These are phyloP conservation scores for Kwoniella shivajii DNA, from an alignment of 1,284 basidiomycete genomes.

Conservation along the genomic window DNA sequence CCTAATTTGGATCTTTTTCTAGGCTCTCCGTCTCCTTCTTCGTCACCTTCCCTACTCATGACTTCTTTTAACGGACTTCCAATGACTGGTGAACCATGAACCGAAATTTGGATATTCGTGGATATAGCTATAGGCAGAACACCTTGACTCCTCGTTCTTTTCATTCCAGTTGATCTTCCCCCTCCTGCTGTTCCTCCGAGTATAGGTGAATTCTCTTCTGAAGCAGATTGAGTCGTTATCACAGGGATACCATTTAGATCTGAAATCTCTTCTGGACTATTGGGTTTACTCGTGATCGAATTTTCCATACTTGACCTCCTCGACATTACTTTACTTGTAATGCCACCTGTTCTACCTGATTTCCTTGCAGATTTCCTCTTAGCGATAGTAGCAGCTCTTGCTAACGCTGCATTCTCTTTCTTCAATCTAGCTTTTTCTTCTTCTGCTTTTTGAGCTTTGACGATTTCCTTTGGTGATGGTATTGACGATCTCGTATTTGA, in stretches of 20 bases:
- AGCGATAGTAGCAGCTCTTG: constrained; percentile 29
- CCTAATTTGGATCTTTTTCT: constrained; percentile 4
- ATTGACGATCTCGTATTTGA: constrained; percentile 35
- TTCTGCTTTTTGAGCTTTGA: constrained; percentile 27
- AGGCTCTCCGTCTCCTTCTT: constrained; percentile 11
- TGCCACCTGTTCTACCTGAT: background rate
- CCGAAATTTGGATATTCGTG: constrained; percentile 8
- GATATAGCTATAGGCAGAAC: constrained; percentile 17
- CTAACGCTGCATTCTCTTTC: constrained; percentile 36
- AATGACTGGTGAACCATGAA: constrained; percentile 11
- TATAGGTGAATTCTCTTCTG: constrained; percentile 10
- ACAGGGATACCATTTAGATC: background rate
- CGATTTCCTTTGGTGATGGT: constrained; percentile 36
- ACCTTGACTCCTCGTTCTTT: constrained; percentile 35
- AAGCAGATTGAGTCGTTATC: constrained; percentile 23
- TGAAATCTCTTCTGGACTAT: constrained; percentile 14
- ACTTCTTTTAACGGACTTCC: constrained; percentile 35
- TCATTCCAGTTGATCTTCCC: constrained; percentile 18
- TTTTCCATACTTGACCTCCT: constrained; percentile 1
- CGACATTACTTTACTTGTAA: background rate
- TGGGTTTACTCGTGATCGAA: constrained; percentile 18
- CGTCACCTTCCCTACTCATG: constrained; percentile 12
- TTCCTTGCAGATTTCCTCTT: constrained; percentile 16
- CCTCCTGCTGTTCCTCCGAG: background rate
- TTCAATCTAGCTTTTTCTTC: constrained; percentile 35